These are phyloP conservation scores for Eimeria necatrix DNA, from an alignment of 169 alveolate species.

Conservation along the genomic window DNA sequence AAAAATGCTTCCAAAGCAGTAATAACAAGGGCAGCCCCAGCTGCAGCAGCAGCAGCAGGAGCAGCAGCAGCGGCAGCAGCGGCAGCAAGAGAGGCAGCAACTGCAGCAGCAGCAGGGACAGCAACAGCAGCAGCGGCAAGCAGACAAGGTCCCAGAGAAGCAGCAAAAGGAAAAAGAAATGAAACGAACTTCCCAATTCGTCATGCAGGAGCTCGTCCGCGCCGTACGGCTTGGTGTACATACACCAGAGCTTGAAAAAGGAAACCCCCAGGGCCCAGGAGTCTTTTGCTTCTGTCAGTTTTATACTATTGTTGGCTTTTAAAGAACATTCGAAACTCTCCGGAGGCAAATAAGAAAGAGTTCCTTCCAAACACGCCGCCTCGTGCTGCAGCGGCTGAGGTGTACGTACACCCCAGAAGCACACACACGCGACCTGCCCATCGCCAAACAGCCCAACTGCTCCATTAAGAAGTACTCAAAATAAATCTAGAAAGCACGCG, in stretches of 20 bases:
- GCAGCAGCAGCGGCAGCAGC: not conserved
- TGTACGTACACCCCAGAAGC: too few relatives aligned
- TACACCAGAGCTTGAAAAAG: conserved; percentile 39
- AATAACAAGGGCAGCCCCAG: not conserved
- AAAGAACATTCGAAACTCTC: conserved; percentile 36
- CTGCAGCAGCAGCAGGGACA: too few relatives aligned
- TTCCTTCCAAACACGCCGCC: conserved; percentile 53
- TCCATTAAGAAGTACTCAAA: too few relatives aligned
- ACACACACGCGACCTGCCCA: not conserved
- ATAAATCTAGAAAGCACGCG: too few relatives aligned
- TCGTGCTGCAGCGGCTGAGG: conserved; percentile 38
- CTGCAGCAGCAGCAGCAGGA: too few relatives aligned
- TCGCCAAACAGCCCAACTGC: not conserved
- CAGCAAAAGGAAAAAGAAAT: not conserved
- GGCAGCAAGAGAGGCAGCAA: too few relatives aligned
- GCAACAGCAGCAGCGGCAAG: too few relatives aligned
- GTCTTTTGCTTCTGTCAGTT: conserved; percentile 56
- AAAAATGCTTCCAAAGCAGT: not conserved
- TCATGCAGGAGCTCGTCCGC: conserved; percentile 39
- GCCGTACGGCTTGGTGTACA: conserved; percentile 37
- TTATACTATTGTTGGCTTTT: not conserved
- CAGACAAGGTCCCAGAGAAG: too few relatives aligned
- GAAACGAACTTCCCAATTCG: conserved; percentile 27
- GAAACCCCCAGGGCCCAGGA: conserved; percentile 60
- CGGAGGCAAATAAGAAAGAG: conserved; percentile 47